phyloP scores from a whole-genome alignment of 495 filamentous ascomycete genomes.

The Hypomontagnella submonticulosa region DNA sequence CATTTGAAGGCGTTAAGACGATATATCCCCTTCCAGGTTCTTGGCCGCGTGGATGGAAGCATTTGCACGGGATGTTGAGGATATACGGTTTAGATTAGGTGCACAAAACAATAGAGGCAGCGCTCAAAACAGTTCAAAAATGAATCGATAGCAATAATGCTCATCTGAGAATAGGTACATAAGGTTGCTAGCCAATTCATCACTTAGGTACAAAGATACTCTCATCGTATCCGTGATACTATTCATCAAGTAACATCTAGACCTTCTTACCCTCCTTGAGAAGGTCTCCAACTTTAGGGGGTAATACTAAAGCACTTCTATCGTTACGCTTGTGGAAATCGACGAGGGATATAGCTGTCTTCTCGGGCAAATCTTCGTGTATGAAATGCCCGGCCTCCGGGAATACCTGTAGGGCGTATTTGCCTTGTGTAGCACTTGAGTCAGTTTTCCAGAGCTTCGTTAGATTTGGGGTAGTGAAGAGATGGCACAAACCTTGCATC shows the following conservation, averaged over 20 bases:
- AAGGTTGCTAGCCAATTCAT: slow-evolving; percentile 2
- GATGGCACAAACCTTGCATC: slow-evolving; percentile 79
- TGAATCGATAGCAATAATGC: neutral
- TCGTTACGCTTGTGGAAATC: slow-evolving; percentile 95
- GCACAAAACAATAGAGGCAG: slow-evolving; percentile 7
- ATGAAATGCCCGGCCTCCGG: slow-evolving; percentile 97
- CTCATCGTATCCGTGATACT: neutral
- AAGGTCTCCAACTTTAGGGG: slow-evolving; percentile 82
- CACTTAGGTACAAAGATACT: neutral
- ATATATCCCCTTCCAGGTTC: slow-evolving; percentile 14
- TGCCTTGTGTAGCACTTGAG: slow-evolving; percentile 64
- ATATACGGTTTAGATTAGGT: slow-evolving; percentile 1
- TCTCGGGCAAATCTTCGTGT: slow-evolving; percentile 92
- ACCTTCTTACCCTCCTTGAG: slow-evolving; percentile 64
- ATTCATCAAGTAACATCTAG: slow-evolving; percentile 32
- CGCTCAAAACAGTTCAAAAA: neutral
- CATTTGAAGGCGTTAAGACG: slow-evolving; percentile 44
- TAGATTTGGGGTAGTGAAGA: slow-evolving; percentile 1
- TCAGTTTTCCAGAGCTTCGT: slow-evolving; percentile 9
- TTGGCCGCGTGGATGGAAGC: neutral
- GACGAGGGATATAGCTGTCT: slow-evolving; percentile 81
- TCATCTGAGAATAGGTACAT: neutral
- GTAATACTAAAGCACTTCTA: slow-evolving; percentile 81
- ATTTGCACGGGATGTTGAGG: slow-evolving; percentile 24
- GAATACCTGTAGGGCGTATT: slow-evolving; percentile 94